A percentile compares a stretch with the other conserved stretches of the same genome.
phyloP scores from a whole-genome alignment of 768 basidiomycete genomes.

The Crucibulum laeve region DNA sequence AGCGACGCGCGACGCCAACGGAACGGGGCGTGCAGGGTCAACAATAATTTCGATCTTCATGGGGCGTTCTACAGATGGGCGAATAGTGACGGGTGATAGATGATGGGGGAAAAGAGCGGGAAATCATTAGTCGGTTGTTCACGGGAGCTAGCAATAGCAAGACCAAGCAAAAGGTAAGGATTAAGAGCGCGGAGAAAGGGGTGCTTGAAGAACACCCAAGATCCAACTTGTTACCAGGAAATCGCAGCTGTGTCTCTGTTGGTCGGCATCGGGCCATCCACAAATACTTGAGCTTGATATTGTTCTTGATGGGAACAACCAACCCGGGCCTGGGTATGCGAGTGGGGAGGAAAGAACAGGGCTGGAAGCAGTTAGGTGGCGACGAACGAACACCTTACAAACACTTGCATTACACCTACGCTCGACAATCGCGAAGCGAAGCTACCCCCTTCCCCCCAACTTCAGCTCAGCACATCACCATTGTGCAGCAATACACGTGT shows the following conservation, averaged over 20 bases:
- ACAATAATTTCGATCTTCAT: conserved; percentile 99
- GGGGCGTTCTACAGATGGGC: conserved; percentile 69
- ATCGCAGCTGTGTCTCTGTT: conserved; percentile 39
- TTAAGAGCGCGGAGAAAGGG: conserved; percentile 29
- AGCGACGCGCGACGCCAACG: conserved; percentile 82
- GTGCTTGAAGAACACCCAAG: conserved; percentile 20
- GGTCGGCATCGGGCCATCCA: conserved; percentile 7
- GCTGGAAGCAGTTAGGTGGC: conserved; percentile 25
- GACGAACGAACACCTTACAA: conserved; percentile 14
- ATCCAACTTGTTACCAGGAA: conserved; percentile 32
- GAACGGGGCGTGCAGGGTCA: conserved; percentile 71
- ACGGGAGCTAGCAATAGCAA: conserved; percentile 27
- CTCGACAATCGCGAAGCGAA: no score
- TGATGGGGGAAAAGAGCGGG: conserved; percentile 32
- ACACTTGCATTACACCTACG: no score
- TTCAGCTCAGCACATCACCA: no score
- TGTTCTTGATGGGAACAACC: conserved; percentile 4
- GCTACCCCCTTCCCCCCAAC: no score
- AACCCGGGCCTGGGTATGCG: no score
- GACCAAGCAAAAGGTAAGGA: conserved; percentile 35
- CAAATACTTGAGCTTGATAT: conserved; percentile 11
- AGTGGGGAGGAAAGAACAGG: conserved; percentile 5
- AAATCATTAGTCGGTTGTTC: conserved; percentile 44
- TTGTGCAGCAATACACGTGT: no score
- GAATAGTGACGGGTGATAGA: conserved; percentile 23